phyloP scores from a whole-genome alignment of 352 stramenopile genomes.

The Aphanomyces astaci region DNA sequence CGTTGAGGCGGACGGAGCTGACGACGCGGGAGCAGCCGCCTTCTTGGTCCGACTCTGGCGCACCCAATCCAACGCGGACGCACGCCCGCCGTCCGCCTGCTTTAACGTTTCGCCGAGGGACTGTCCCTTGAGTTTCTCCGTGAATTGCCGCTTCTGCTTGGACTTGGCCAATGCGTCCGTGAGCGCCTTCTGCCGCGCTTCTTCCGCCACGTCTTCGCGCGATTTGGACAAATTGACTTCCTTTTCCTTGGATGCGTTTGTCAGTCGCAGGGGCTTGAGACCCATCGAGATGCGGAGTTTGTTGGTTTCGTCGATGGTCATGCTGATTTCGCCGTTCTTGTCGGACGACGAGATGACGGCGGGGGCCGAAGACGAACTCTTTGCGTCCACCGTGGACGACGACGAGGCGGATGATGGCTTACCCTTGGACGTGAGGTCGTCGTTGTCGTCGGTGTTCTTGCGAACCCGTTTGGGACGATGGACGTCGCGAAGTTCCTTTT shows the following conservation, averaged over 20 bases:
- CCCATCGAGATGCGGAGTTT: constrained; percentile 54
- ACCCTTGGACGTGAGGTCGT: neutral
- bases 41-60: constrained; percentile 37
- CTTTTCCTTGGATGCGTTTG: constrained; percentile 35
- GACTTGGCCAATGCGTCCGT: constrained; percentile 56
- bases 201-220: constrained; percentile 40
- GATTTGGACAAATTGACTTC: constrained; percentile 66
- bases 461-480: neutral
- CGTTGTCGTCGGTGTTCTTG: constrained; percentile 3
- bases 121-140: constrained; percentile 55
- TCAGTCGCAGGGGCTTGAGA: constrained; percentile 59
- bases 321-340: constrained; percentile 71
- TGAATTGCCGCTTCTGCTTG: constrained; percentile 57
- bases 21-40: neutral
- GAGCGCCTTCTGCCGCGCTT: constrained; percentile 40
- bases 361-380: constrained; percentile 4
- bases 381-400: neutral
- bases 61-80: constrained; percentile 60
- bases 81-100: constrained; percentile 28
- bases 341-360: constrained; percentile 30
- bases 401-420: neutral
- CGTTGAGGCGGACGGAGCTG: constrained; percentile 13
- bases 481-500: neutral
- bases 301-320: constrained; percentile 82
- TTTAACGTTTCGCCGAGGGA: constrained; percentile 68